Evolutionary conservation across 306 rosid species (phyloP), one percentile per base, ranked within the genome.

Genomic region (Pterocarpus santalinus): DNA sequence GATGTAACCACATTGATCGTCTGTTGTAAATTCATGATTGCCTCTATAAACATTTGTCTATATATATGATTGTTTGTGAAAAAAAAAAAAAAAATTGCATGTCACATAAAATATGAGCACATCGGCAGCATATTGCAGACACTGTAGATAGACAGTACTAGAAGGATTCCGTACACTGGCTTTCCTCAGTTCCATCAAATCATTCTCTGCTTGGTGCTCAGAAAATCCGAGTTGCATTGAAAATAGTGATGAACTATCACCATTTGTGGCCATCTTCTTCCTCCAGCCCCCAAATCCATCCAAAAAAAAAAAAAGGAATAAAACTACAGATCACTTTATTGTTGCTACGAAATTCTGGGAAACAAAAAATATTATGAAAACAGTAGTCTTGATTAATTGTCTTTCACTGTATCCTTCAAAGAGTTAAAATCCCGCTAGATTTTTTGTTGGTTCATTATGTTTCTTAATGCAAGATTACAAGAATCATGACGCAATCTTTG

Each of bases 191-290:
- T 89, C 95, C 88, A 81, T 88, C 87, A 85, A 84, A 76, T 91
- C 93, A 77, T 85, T 86, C 68, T 90, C 95, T 17, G 89, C 86
- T 75, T 84, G 94, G 30, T 91, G 95, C 61, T 82, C 84, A n/a
- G 97, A 91, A 69, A 88, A 58, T 41, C 93, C 93, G 0, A 92
- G 92, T 85, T 95, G 98, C 87, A 72, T 88, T 11, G 96, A 90
- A 82, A 91, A 93, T 75, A 95, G 85, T 10, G 97, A 95, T 52
- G 92, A 86, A 79, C 83, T 80, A 71, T 88, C 85, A 2, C 82
- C 80, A 62, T 89, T 90, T 15, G 84, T 70, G 11, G 61, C 84
- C 69, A 77, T 64, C 80, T 84, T 87, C 77, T 80, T 95, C 83
- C 95, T 90, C 98, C 89, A 81, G 85, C 88, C 92, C 77, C 91